These are phyloP conservation scores for Termitomyces sp. DNA, from an alignment of 768 basidiomycete genomes.

Conservation along the genomic window DNA sequence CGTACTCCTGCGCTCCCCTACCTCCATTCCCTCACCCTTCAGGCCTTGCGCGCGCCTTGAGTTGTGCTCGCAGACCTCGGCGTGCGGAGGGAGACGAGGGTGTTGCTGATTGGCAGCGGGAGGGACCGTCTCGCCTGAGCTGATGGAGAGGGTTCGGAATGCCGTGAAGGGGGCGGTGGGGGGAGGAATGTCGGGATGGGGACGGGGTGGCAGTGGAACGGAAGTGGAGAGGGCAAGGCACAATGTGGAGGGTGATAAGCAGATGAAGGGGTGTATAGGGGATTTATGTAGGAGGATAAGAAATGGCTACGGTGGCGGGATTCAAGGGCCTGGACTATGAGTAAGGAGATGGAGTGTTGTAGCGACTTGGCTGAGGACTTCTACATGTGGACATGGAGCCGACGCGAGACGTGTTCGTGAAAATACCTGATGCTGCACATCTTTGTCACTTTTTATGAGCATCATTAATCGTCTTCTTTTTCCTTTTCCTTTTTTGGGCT, in stretches of 20 bases:
- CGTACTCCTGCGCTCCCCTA: not conserved
- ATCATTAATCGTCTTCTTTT: not conserved
- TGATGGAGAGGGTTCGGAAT: not conserved
- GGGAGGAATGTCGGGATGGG: not conserved
- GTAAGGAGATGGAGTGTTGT: not conserved
- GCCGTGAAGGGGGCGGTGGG: not conserved
- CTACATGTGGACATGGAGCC: not conserved
- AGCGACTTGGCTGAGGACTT: not conserved
- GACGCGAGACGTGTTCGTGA: not conserved
- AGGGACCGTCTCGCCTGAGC: not conserved
- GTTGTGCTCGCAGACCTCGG: not conserved
- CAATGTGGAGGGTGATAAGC: too few species aligned
- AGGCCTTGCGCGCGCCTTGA: not conserved
- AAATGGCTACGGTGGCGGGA: not conserved
- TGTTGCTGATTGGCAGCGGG: not conserved
- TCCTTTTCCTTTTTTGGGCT: not conserved
- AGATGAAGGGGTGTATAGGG: not conserved
- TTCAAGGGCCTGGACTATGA: too few species aligned
- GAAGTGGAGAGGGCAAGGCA: not conserved
- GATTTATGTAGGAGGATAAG: not conserved
- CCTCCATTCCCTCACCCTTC: not conserved
- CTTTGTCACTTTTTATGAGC: not conserved
- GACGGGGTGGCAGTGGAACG: too few species aligned
- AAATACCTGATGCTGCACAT: not conserved
- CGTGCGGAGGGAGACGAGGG: not conserved